Evolutionary conservation across 2,329 filamentous ascomycete species (phyloP).

Genomic region (Drechslerella dactyloides): DNA sequence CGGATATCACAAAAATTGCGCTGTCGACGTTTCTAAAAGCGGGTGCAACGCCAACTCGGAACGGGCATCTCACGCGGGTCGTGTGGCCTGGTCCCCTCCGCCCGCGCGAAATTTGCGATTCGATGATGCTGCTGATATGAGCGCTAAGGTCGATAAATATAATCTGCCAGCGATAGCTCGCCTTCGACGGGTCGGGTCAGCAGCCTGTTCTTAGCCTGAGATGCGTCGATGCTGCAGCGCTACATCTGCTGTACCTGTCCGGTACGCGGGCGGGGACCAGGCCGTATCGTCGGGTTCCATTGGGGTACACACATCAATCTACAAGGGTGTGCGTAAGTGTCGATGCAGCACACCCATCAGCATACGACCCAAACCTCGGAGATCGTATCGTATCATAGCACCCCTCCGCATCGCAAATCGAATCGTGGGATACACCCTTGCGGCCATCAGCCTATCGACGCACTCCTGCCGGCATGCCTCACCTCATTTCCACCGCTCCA

Average conservation of each 20-base stretch:
- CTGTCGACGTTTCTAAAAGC: background rate
- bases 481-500: too few species aligned
- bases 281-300: background rate
- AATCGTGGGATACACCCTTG: background rate
- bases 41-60: background rate
- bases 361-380: too few species aligned
- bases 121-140: too few species aligned
- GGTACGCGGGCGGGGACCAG: background rate
- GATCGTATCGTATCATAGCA: background rate
- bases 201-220: background rate
- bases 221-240: background rate
- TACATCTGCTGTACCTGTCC: too few species aligned
- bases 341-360: too few species aligned
- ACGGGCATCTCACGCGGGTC: too few species aligned
- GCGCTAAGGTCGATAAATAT: background rate
- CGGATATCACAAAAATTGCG: background rate
- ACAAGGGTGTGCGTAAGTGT: too few species aligned
- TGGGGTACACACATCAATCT: too few species aligned
- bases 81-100: background rate
- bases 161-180: background rate
- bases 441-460: too few species aligned
- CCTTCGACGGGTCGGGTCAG: slow-evolving; percentile 1
- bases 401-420: background rate
- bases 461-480: too few species aligned
- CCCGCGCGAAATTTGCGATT: slow-evolving; percentile 1